Conservation (phyloP, 106 monocot genomes). For the Dendrobium catenatum region DNA sequence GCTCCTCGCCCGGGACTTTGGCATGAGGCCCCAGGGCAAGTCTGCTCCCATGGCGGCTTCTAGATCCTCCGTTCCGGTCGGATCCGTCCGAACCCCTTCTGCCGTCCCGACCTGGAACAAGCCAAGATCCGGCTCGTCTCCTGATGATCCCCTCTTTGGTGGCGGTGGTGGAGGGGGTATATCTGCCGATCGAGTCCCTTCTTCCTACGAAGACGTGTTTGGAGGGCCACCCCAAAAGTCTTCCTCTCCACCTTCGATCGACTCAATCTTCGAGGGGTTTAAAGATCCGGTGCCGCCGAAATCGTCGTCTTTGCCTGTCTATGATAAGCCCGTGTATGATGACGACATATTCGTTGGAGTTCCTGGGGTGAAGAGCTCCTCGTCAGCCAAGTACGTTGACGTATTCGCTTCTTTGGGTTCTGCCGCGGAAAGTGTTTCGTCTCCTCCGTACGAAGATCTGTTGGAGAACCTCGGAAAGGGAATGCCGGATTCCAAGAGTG, state of each 20-base stretch:
- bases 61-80: conserved; percentile 1
- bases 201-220: conserved; percentile 29
- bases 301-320: conserved; percentile 28
- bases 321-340: conserved; percentile 61
- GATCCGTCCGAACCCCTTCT: conserved; percentile 12
- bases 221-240: background rate
- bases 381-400: conserved; percentile 26
- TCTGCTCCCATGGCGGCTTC: conserved; percentile 48
- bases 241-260: conserved; percentile 17
- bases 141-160: background rate
- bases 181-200: background rate
- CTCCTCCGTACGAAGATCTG: conserved; percentile 28
- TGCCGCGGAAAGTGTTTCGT: background rate
- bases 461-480: conserved; percentile 26
- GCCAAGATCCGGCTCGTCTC: conserved; percentile 1
- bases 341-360: conserved; percentile 57
- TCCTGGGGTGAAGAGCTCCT: conserved; percentile 38
- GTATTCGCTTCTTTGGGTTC: conserved; percentile 30
- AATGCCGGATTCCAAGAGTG: conserved; percentile 8
- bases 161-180: conserved; percentile 8
- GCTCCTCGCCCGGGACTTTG: conserved; percentile 43
- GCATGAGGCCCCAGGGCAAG: conserved; percentile 48
- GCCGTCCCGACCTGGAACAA: conserved; percentile 7
- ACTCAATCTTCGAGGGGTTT: conserved; percentile 26
- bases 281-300: conserved; percentile 13